Evolutionary conservation across 1,139 yeast genomes (phyloP), one percentile per base, ranked within the genome.

Genomic region (Taphrina pruni): DNA sequence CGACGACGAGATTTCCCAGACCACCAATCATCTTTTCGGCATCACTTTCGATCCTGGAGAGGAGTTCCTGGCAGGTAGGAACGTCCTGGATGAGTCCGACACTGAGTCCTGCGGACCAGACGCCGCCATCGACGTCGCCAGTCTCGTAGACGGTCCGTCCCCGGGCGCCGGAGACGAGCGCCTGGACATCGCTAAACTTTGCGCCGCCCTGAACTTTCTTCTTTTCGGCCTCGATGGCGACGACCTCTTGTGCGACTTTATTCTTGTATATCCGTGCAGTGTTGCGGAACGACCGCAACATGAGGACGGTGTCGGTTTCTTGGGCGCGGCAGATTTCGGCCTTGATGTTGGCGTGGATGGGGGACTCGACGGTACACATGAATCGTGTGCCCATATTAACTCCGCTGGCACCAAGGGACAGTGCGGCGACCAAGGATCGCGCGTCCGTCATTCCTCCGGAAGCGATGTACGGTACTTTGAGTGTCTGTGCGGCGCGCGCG

Each of bases 371-470:
- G 8, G 80, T 78, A 62, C 78, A 75, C 73, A 78, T 65, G 72
- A 76, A 77, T 21, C 80, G 76, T 3, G 80, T 77, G 26, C 80
- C 80, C 80, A 78, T 78, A 70, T 77, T 77, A 64, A 77, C 78
- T 7, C 71, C 17, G 67, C 70, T 26, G 6, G 80, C 80, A 6
- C 80, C 80, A 43, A 78, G 73, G 1, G 79, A 75, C 61, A 78
- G 74, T 0, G 80, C 80, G 7, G 80, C 80, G 12, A 80, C 79
- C 1, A 76, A 72, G 12, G 78, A 78, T 26, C 76, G 73, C 26
- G 78, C 80, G 69, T 78, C 79, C 11, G 77, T 79, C 71, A 78
- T 78, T 1, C 80, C 80, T 35, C 80, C 80, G 20, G 78, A 75
- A 2, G 80, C 80, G 71, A 78, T 75, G 62, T 73, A 75, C 8